Base-by-base conservation (phyloP, 2,329 filamentous ascomycete species). In the Monilinia aucupariae region DNA sequence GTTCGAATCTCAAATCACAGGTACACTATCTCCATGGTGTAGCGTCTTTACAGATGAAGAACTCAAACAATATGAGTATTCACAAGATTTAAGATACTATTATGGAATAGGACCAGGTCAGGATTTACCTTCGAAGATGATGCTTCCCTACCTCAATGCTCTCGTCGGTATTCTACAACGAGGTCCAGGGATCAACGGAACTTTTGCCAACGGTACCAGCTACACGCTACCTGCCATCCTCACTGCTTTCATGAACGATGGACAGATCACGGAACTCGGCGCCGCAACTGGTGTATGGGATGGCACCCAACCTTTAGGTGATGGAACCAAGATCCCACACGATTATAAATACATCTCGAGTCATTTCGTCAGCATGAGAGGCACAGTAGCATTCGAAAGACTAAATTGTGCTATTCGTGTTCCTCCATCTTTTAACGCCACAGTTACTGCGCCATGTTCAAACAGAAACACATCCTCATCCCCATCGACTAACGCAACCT, bases 1-100 rank as follows among this genome's bases (percentile, higher is more conserved):
- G 4, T 90, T 87, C 64, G 87, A 90, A 69, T 85, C 81, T 3
- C 86, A 89, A 69, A 88, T 89, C 66, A 84, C 79, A 0, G 86
- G 86, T 1, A 75, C 75, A 2, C 72, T 83, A 4, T 87, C 84
- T 5, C 83, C 85, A 0, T 89, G 83, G 77, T 89, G 87, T 71
- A 76, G 77, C 58, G 77, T 87, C 20, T 85, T 88, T 68, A 85
- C 81, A 3, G 77, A 86, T 41, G 76, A 83, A 3, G 87, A 90
- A 72, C 78, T 87, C 61, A 76, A 80, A 37, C 75, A 82, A 67
- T 89, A 89, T 67, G 85, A 89, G 69, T 90, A 89, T 71, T 78
- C 80, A 1, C 85, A 89, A 67, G 86, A 89, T 69, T 74, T 90
- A 47, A 81, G 85, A 37, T 90, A 90, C 73, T 88, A 84, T 75